These are phyloP conservation scores for Uncinocarpus reesii DNA, from an alignment of 2,329 filamentous ascomycete genomes.

Conservation along the genomic window DNA sequence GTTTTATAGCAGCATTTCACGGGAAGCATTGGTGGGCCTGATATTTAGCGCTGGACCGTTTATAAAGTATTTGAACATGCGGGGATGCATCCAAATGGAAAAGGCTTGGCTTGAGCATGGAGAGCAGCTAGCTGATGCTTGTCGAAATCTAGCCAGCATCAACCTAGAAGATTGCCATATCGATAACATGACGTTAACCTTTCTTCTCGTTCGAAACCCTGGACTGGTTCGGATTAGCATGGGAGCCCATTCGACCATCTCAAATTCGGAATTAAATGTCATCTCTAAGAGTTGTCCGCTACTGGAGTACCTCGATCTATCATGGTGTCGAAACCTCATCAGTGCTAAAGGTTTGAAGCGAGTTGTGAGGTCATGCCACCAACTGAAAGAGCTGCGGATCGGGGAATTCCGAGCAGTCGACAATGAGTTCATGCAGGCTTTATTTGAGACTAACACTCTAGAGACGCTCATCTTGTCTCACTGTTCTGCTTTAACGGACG, in stretches of 20 bases:
- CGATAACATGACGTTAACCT: constrained; percentile 65
- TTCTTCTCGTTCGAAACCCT: constrained; percentile 66
- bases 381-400: constrained; percentile 67
- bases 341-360: constrained; percentile 64
- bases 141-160: constrained; percentile 75
- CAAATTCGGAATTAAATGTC: constrained; percentile 76
- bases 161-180: constrained; percentile 85
- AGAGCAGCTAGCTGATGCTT: constrained; percentile 60
- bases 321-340: constrained; percentile 74
- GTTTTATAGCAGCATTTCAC: constrained; percentile 80
- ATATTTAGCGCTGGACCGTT: constrained; percentile 80
- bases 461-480: constrained; percentile 74
- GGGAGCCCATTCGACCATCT: constrained; percentile 67
- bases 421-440: constrained; percentile 56
- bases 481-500: constrained; percentile 67
- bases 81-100: constrained; percentile 81
- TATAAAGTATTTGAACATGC: constrained; percentile 76
- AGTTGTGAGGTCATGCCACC: constrained; percentile 62
- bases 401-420: constrained; percentile 74
- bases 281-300: constrained; percentile 70
- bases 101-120: constrained; percentile 68
- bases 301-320: constrained; percentile 77
- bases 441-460: constrained; percentile 72
- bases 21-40: constrained; percentile 71
- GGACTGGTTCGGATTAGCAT: constrained; percentile 76